Evolutionary conservation across 306 rosid genomes (phyloP).

Genomic region (Oxytropis ochrocephala): DNA sequence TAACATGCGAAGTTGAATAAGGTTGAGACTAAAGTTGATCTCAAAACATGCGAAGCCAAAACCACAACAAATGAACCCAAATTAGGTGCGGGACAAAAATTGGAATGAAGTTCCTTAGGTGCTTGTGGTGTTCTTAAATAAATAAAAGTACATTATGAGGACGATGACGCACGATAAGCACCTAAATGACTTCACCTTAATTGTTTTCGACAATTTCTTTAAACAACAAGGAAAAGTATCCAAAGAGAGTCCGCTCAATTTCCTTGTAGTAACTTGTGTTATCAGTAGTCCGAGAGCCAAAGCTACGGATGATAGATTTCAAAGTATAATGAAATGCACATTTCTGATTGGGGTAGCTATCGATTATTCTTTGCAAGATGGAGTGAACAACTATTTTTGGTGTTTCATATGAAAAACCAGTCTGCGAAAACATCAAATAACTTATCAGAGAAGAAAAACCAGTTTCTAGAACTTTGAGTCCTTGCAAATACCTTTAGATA

Average conservation of each 20-base stretch:
- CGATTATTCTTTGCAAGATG: slow-evolving; percentile 29
- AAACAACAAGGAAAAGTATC: neutral
- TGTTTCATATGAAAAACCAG: slow-evolving; percentile 36
- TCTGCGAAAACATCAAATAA: slow-evolving; percentile 35
- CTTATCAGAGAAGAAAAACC: slow-evolving; percentile 17
- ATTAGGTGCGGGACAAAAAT: too few species aligned
- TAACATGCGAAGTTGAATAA: too few species aligned
- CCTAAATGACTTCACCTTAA: neutral
- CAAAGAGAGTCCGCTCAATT: slow-evolving; percentile 29
- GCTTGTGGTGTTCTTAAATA: too few species aligned
- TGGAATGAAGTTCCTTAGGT: too few species aligned
- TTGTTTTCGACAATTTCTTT: neutral
- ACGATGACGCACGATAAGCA: neutral
- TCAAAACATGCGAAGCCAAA: too few species aligned
- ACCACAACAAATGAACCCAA: too few species aligned
- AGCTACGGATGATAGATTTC: slow-evolving; percentile 47
- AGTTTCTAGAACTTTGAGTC: neutral
- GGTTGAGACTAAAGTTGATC: too few species aligned
- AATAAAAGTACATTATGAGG: too few species aligned
- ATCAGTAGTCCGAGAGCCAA: slow-evolving; percentile 38
- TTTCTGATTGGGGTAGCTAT: slow-evolving; percentile 51
- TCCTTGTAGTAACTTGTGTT: slow-evolving; percentile 21
- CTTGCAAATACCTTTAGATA: neutral
- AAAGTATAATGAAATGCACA: slow-evolving; percentile 66
- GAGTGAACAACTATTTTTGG: slow-evolving; percentile 27